These are phyloP conservation scores for Colletotrichum lini DNA, from an alignment of 2,329 filamentous ascomycete species.

Conservation along the genomic window DNA sequence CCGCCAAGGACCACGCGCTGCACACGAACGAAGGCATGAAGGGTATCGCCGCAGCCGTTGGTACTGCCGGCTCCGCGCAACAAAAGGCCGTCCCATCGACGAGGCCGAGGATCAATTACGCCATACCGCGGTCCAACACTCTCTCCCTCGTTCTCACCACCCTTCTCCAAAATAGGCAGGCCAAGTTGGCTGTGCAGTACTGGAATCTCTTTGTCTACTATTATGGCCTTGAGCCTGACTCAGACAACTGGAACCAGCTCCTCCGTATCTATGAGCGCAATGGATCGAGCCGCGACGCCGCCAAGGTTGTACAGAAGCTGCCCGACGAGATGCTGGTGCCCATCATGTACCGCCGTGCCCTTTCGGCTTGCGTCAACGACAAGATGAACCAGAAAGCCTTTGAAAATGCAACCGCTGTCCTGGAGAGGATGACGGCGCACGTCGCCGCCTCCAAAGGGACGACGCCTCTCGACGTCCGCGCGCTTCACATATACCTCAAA, in stretches of 20 bases:
- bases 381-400: conserved; percentile 81
- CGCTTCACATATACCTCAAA: conserved; percentile 70
- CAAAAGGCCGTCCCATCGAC: conserved; percentile 40
- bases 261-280: conserved; percentile 76
- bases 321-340: conserved; percentile 54
- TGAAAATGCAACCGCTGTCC: conserved; percentile 72
- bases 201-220: conserved; percentile 80
- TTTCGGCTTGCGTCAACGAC: conserved; percentile 82
- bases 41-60: conserved; percentile 40
- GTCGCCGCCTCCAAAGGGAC: conserved; percentile 39
- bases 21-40: conserved; percentile 43
- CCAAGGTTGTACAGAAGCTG: conserved; percentile 73
- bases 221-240: conserved; percentile 78
- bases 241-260: conserved; percentile 77
- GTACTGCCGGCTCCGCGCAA: conserved; percentile 32
- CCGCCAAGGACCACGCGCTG: conserved; percentile 4
- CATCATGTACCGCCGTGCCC: conserved; percentile 78
- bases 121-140: conserved; percentile 66
- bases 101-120: conserved; percentile 50
- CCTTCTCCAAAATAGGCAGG: conserved; percentile 72
- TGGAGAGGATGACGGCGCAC: conserved; percentile 72
- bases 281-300: conserved; percentile 74
- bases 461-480: conserved; percentile 60
- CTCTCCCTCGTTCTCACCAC: conserved; percentile 80
- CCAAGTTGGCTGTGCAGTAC: conserved; percentile 78